A percentile compares a stretch with the other conserved stretches of the same genome.
These are phyloP conservation scores for Laguncularia racemosa DNA, from an alignment of 345 rosid genomes.

Conservation along the genomic window DNA sequence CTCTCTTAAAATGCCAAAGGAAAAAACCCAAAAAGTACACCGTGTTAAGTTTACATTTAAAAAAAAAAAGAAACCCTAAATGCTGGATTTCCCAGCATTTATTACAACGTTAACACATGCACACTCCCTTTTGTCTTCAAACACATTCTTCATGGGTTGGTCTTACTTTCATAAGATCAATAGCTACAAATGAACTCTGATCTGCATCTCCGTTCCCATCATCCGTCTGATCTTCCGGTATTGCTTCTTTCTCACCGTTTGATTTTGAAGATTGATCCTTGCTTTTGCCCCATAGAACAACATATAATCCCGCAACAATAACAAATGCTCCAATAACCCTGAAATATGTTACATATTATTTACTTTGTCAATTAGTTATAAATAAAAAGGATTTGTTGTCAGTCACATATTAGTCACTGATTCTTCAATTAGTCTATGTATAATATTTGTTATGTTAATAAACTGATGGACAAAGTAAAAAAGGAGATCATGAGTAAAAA, in stretches of 20 bases:
- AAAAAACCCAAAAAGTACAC: too few relatives aligned
- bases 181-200: conserved; percentile 3
- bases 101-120: too few relatives aligned
- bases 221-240: background rate
- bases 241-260: conserved; percentile 2
- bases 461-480: too few relatives aligned
- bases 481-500: too few relatives aligned
- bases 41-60: too few relatives aligned
- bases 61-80: too few relatives aligned
- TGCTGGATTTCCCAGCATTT: too few relatives aligned
- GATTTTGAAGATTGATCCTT: conserved; percentile 33
- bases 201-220: background rate
- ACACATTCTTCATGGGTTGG: conserved; percentile 7
- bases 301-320: conserved; percentile 59
- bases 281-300: conserved; percentile 76
- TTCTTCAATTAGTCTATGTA: too few relatives aligned
- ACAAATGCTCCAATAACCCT: conserved; percentile 61
- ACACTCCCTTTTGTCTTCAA: background rate
- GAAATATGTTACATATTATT: background rate
- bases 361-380: background rate
- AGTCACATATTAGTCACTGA: too few relatives aligned
- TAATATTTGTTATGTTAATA: too few relatives aligned
- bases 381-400: too few relatives aligned
- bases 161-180: conserved; percentile 6
- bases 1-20: too few relatives aligned